Percentiles rank a stretch among this genome's conserved stretches.
phyloP scores from a whole-genome alignment of 2,329 filamentous ascomycete species.

The Exserohilum rostratum region DNA sequence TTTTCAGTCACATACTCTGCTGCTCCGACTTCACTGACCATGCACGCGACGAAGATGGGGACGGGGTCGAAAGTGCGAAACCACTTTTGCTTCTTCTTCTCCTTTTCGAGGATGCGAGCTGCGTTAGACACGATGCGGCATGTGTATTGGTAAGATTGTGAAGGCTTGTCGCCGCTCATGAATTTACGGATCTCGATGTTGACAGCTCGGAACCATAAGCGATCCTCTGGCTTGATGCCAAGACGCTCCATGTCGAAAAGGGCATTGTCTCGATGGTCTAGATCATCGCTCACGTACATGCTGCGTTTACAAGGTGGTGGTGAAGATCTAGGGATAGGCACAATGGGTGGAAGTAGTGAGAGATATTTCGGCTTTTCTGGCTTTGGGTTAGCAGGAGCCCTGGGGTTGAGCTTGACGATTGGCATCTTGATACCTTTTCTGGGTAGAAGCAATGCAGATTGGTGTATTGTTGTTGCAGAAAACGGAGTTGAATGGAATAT shows the following conservation, averaged over 20 bases:
- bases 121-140: slow-evolving; percentile 2
- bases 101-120: background rate
- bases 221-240: background rate
- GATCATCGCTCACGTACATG: background rate
- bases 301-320: background rate
- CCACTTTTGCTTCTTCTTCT: background rate
- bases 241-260: slow-evolving; percentile 2
- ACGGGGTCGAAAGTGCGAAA: background rate
- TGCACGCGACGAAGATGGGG: background rate
- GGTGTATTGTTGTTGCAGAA: too few species aligned
- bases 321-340: too few species aligned
- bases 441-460: too few species aligned
- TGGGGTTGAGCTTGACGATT: too few species aligned
- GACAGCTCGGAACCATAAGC: slow-evolving; percentile 1
- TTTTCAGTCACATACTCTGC: background rate
- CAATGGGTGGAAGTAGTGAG: too few species aligned
- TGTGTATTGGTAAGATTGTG: background rate
- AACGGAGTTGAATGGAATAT: too few species aligned
- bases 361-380: too few species aligned
- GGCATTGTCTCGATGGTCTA: too few species aligned
- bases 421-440: too few species aligned
- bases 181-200: background rate
- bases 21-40: background rate
- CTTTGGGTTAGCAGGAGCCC: too few species aligned
- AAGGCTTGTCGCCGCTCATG: background rate